Base-by-base conservation (phyloP, 345 rosid species). In the Hibiscus syriacus region DNA sequence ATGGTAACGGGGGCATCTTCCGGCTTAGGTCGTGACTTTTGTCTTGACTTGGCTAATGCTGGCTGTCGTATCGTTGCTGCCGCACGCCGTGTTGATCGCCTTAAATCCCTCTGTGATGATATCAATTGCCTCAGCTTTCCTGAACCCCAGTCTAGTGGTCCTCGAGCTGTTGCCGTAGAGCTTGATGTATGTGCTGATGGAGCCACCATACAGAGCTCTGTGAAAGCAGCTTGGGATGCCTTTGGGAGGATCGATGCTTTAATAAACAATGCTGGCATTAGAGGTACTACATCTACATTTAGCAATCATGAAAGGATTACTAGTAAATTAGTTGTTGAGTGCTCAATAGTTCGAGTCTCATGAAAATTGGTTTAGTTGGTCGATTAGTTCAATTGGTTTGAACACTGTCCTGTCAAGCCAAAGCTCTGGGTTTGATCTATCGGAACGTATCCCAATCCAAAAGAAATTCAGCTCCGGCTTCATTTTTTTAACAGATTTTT, bases 1-100 rank as follows among this genome's bases (percentile, higher is more conserved):
- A 68, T 92, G 75, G 87, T 92, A 11, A 92, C 98, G 38, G 94
- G 98, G 39, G 96, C 92, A 19, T 89, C 96, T 50, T 81, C 96
- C 27, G 98, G 98, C 52, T 64, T 90, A 23, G 98, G 98, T 55
- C 61, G 85, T 57, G 95, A 92, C 22, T 73, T 86, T 55, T 86
- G 92, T 72, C 82, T 87, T 41, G 95, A 90, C 81, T 73, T 92
- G 2, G 85, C 82, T 57, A 84, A 80, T 75, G 86, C 88, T 17
- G 92, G 96, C 32, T 92, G 96, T 78, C 68, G 74, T 56, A 62
- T 90, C 5, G 66, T 90, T 11, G 91, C 92, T 17, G 87, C 85
- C 25, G 96, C 94, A 14, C 92, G 98, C 53, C 90, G 98, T 4
- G 73, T 81, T 3, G 91, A 87, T 19, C 85, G 85, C 22, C 92